phyloP scores from a whole-genome alignment of 495 filamentous ascomycete species.

The Neurospora intermedia region DNA sequence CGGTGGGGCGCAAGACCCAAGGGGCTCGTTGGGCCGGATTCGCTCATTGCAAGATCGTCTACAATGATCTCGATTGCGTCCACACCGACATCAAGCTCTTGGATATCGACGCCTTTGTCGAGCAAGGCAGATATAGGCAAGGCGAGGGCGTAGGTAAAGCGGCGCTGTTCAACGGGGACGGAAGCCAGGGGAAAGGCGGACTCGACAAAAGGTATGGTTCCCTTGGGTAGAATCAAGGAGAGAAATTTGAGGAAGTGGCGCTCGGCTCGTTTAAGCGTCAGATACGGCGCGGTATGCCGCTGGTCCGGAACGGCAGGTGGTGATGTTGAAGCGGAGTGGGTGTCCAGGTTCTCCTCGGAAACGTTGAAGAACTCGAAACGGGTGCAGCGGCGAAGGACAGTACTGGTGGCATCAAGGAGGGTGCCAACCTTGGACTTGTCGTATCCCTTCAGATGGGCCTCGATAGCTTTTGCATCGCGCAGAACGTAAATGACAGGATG shows the following conservation, averaged over 20 bases:
- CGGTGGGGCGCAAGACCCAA: conserved; percentile 35
- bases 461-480: conserved; percentile 51
- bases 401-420: conserved; percentile 36
- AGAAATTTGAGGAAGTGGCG: conserved; percentile 62
- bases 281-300: conserved; percentile 44
- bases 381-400: conserved; percentile 48
- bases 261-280: conserved; percentile 61
- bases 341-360: conserved; percentile 24
- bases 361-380: conserved; percentile 70
- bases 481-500: conserved; percentile 60
- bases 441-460: conserved; percentile 43
- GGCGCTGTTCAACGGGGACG: conserved; percentile 47
- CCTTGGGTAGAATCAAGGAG: conserved; percentile 44
- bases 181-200: conserved; percentile 56
- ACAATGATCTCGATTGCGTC: conserved; percentile 60
- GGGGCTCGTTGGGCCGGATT: conserved; percentile 27
- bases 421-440: conserved; percentile 39
- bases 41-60: conserved; percentile 36
- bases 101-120: conserved; percentile 37
- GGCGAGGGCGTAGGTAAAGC: conserved; percentile 56
- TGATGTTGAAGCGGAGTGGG: conserved; percentile 1
- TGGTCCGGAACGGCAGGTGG: conserved; percentile 27
- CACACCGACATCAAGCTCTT: conserved; percentile 51
- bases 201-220: conserved; percentile 45
- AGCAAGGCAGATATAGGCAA: conserved; percentile 46